Percentiles rank a stretch among this genome's conserved stretches.
phyloP scores from a whole-genome alignment of 495 filamentous ascomycete genomes.

The Tuber calosporum region DNA sequence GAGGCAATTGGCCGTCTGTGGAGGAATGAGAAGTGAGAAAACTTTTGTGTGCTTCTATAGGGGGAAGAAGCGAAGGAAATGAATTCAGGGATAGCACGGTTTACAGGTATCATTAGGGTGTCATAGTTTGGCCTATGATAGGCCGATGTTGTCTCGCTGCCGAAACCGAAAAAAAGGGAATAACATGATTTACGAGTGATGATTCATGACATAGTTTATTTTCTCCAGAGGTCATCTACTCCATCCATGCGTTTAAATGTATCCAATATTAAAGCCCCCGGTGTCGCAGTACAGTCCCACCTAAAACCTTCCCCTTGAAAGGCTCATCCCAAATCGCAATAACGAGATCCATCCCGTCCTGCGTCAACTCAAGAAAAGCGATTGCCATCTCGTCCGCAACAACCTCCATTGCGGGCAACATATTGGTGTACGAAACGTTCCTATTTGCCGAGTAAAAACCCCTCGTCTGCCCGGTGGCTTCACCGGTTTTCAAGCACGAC shows the following conservation, averaged over 20 bases:
- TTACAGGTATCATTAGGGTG: background rate
- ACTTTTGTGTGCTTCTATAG: background rate
- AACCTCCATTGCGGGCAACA: slow-evolving; percentile 23
- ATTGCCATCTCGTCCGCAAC: slow-evolving; percentile 25
- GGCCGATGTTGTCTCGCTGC: background rate
- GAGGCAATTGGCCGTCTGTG: too few relatives aligned
- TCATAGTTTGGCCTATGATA: background rate
- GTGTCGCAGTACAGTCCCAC: background rate
- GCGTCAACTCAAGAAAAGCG: slow-evolving; percentile 23
- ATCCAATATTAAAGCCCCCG: background rate
- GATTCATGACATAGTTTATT: background rate
- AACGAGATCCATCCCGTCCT: slow-evolving; percentile 23
- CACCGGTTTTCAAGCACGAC: slow-evolving; percentile 10
- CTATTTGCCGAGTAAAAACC: slow-evolving; percentile 27
- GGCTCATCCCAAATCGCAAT: slow-evolving; percentile 28
- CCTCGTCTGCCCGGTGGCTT: slow-evolving; percentile 5
- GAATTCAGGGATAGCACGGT: background rate
- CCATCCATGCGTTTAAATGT: background rate
- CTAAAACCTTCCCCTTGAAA: slow-evolving; percentile 10
- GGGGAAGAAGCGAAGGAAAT: background rate
- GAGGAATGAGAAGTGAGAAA: background rate
- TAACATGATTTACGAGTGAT: background rate
- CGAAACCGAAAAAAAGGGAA: background rate
- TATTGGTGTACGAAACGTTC: slow-evolving; percentile 25
- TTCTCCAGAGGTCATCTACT: background rate